These are phyloP conservation scores for Thuidium tamariscinum DNA, from an alignment of 225 moss, liverwort and hornwort species.

Conservation along the genomic window DNA sequence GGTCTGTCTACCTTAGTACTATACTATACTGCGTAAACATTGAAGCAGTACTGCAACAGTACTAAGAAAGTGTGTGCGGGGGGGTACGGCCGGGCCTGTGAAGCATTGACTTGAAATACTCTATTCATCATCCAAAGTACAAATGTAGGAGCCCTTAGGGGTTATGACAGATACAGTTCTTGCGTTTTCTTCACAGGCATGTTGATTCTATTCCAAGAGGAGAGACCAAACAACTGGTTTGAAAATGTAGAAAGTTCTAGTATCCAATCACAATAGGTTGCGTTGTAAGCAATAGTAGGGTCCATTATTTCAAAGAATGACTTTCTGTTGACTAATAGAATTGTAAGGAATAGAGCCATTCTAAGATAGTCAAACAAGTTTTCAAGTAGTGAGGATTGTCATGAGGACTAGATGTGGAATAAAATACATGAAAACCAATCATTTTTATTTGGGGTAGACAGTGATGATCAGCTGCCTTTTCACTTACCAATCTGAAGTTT, in stretches of 20 bases:
- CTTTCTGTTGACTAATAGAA: not conserved
- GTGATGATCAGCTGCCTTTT: not conserved
- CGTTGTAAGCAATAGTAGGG: not conserved
- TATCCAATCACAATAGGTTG: not conserved
- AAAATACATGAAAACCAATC: not conserved
- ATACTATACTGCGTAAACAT: too few species aligned
- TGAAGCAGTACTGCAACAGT: too few species aligned
- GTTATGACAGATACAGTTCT: not conserved
- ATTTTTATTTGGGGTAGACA: not conserved
- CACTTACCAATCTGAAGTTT: slow-evolving; percentile 59
- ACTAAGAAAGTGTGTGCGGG: too few species aligned
- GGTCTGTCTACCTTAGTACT: too few species aligned
- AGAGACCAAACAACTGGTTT: not conserved
- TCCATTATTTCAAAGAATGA: not conserved
- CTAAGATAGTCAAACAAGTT: not conserved
- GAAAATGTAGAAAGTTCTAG: not conserved
- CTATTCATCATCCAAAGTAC: not conserved
- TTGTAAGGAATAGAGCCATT: not conserved
- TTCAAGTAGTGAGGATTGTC: not conserved
- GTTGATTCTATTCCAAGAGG: not conserved
- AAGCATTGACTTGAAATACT: not conserved
- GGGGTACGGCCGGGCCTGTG: too few species aligned
- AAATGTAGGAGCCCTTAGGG: not conserved
- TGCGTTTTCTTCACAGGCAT: not conserved
- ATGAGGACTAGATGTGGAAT: not conserved